Conservation (phyloP, 257 asterid species). For the Mitragyna speciosa region DNA sequence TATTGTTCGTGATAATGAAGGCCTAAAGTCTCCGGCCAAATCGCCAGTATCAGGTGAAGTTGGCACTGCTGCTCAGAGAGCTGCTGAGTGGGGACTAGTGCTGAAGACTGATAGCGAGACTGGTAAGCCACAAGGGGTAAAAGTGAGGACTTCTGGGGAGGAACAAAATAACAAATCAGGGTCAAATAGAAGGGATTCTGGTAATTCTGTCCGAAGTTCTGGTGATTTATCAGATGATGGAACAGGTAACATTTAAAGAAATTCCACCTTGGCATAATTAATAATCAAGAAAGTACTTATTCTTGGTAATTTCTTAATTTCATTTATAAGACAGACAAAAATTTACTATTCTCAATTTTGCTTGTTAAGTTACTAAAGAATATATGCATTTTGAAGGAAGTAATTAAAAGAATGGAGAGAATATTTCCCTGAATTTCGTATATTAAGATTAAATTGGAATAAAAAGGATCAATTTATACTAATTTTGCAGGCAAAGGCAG, state of each 20-base stretch:
- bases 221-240: conserved; percentile 81
- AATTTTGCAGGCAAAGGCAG: conserved; percentile 52
- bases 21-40: conserved; percentile 10
- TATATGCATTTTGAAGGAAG: background rate
- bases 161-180: conserved; percentile 39
- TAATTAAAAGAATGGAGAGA: background rate
- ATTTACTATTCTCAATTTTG: background rate
- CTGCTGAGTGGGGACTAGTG: conserved; percentile 97
- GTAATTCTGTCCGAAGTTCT: conserved; percentile 68
- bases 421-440: background rate
- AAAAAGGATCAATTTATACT: background rate
- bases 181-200: conserved; percentile 59
- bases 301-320: background rate
- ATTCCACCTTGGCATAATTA: background rate
- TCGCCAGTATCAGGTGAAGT: conserved; percentile 23
- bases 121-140: conserved; percentile 79
- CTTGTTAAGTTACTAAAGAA: background rate
- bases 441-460: background rate
- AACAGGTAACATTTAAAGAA: conserved; percentile 22
- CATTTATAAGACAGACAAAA: background rate
- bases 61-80: conserved; percentile 79
- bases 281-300: background rate
- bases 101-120: conserved; percentile 78
- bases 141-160: conserved; percentile 82
- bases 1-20: conserved; percentile 25